Base-by-base conservation (phyloP, 768 basidiomycete species). In the Pisolithus microcarpus region DNA sequence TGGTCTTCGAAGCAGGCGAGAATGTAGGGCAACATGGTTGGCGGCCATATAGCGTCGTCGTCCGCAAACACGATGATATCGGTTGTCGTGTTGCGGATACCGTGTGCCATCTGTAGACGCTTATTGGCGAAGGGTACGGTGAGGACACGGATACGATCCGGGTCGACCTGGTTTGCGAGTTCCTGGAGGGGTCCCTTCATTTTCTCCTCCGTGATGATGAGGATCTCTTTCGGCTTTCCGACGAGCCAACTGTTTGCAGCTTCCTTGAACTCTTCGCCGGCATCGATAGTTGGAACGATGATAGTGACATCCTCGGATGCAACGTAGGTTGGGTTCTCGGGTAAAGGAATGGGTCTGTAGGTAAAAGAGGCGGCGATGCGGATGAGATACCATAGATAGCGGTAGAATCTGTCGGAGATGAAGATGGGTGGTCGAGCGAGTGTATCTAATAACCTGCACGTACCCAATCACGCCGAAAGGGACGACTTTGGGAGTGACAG, bases 21-120 rank as follows among this genome's bases (percentile, higher is more conserved):
- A 51, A 87, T 81, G 66, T 85, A 88, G 0, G 89, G 88, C n/a
- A 95, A 72, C 52, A 96, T 79, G 4, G 88, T 92, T 0, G 90
- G 82, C 1, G 91, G 91, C 92, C 92, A 96, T 61, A 96, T 92
- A 38, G 92, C 91, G 65, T 96, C 91, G 61, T 96, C 92, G 63
- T 94, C 92, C 7, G 91, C 91, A 60, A 95, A 95, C 24, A 94
- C 85, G 66, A 93, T 91, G 69, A 95, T 92, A 63, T 92, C 91
- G 5, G 92, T 93, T 0, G 86, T 84, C 21, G 87, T 86, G 64
- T 91, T 85, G 67, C 85, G 85, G 66, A 95, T 94, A 8, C 91
- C 93, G 58, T 94, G 89, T 56, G 81, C 78, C 93, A 95, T 95
- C 70, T 95, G 91, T 31, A 93, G 74, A 19, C 92, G 85, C 67